A percentile compares a stretch with the other conserved stretches of the same genome.
Conservation (phyloP, 1,284 basidiomycete species). For the Sphaerobolus stellatus region DNA sequence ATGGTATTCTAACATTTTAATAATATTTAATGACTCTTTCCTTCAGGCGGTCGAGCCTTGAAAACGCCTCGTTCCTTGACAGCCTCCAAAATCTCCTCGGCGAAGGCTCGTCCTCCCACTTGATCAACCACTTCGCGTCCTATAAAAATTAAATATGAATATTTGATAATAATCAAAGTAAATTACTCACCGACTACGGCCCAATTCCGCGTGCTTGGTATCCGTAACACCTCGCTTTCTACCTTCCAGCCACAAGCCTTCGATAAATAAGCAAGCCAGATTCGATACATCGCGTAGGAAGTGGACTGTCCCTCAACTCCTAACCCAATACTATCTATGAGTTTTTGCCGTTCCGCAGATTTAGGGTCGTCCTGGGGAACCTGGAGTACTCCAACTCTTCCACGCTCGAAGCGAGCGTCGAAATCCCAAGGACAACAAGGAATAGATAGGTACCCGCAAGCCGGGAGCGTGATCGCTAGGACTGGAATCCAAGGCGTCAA, state of each 20-base stretch:
- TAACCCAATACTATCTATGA: slow-evolving; percentile 53
- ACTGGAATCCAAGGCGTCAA: slow-evolving; percentile 89
- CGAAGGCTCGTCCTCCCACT: slow-evolving; percentile 31
- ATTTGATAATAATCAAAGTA: background rate
- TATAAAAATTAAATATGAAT: slow-evolving; percentile 14
- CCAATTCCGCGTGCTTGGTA: slow-evolving; percentile 94
- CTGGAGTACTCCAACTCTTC: slow-evolving; percentile 33
- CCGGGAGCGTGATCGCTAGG: slow-evolving; percentile 56
- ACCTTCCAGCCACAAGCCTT: slow-evolving; percentile 79
- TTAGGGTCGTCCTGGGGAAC: slow-evolving; percentile 29
- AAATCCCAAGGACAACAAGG: slow-evolving; percentile 89
- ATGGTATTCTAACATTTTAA: slow-evolving; percentile 22
- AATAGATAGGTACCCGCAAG: slow-evolving; percentile 82
- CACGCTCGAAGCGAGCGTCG: slow-evolving; percentile 62
- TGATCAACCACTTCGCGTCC: slow-evolving; percentile 11
- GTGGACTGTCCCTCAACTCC: slow-evolving; percentile 44
- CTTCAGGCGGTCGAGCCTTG: slow-evolving; percentile 68
- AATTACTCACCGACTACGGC: slow-evolving; percentile 71
- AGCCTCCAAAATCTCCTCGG: slow-evolving; percentile 43
- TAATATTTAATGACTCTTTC: slow-evolving; percentile 52
- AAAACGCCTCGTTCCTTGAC: slow-evolving; percentile 61
- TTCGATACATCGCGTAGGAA: slow-evolving; percentile 76
- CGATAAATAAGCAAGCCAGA: slow-evolving; percentile 76
- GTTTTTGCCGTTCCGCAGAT: slow-evolving; percentile 34
- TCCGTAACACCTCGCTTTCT: slow-evolving; percentile 83